Base-by-base conservation (phyloP, 129 eudicot species). In the Artemisia annua region DNA sequence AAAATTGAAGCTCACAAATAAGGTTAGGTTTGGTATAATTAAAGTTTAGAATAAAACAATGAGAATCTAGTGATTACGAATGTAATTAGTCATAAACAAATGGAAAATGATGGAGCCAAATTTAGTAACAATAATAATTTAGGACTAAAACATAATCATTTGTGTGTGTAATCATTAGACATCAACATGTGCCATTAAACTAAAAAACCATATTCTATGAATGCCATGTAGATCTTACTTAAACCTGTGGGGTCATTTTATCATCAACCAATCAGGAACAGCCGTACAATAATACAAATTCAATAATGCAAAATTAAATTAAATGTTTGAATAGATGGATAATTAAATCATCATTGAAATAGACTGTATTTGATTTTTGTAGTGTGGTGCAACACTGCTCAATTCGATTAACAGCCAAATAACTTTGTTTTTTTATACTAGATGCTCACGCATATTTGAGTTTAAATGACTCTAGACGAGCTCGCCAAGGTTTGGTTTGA, bases 171-270 rank as follows among this genome's bases (percentile, higher is more conserved):
- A 70, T 78, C 43, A 70, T 63, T 48, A 70, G 49, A 52, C 70
- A 44, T 20, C 66, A 53, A 52, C 82, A 70, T 78, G 77, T 78
- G 71, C 59, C 16, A 20, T 76, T 78, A 70, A 78, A 17, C 59
- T 11, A 70, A 63, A 78, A 17, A 63, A 16, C 16, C 17, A 52
- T 70, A 70, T 78, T 60, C 51, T 48, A n/a, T 12, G 55, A 62
- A 70, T 78, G 67, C 66, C 65, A 78, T 63, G 67, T 63, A 70
- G 63, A 78, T 63, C 66, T 53, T 62, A 53, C 15, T 63, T 70
- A 70, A 26, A 50, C 26, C 9, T 3, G 1, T 68, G 28, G 28
- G 70, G 53, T 18, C 53, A 75, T 30, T n/a, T 52, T 66, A 43
- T 67, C 63, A 48, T 16, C 12, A 12, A 68, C 70, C 63, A 59